These are phyloP conservation scores for Hypomyces rosellus DNA, from an alignment of 2,329 filamentous ascomycete species.

Conservation along the genomic window DNA sequence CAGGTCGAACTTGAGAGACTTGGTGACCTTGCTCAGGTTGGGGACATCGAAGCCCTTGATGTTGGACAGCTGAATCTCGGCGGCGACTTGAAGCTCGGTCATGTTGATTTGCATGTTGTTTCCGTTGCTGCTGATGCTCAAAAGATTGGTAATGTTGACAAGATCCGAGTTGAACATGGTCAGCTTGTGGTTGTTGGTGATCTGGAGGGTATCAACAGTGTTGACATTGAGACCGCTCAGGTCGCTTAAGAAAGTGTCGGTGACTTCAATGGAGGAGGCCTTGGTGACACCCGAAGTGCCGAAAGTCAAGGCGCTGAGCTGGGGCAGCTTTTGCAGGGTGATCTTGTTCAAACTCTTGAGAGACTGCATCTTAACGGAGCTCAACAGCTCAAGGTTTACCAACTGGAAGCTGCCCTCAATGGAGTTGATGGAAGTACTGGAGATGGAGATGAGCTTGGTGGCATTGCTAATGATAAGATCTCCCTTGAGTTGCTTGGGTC, in stretches of 20 bases:
- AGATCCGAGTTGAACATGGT: conserved; percentile 70
- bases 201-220: conserved; percentile 64
- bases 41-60: conserved; percentile 69
- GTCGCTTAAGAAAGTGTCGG: conserved; percentile 76
- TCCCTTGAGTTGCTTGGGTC: conserved; percentile 50
- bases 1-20: conserved; percentile 77
- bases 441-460: conserved; percentile 52
- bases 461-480: conserved; percentile 57
- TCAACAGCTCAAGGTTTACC: conserved; percentile 61
- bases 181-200: conserved; percentile 87
- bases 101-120: conserved; percentile 64
- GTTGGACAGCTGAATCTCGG: conserved; percentile 57
- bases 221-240: conserved; percentile 77
- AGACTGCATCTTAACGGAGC: conserved; percentile 56
- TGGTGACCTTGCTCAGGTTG: conserved; percentile 64
- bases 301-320: conserved; percentile 44
- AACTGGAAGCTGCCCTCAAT: conserved; percentile 69
- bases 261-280: conserved; percentile 64
- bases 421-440: conserved; percentile 51
- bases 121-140: conserved; percentile 78
- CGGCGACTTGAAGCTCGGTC: conserved; percentile 63
- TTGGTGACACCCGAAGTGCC: conserved; percentile 54
- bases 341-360: conserved; percentile 63
- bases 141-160: conserved; percentile 61
- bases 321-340: conserved; percentile 64